Base-by-base conservation (phyloP, 306 rosid genomes). In the barrel medic (Medicago truncatula) region DNA sequence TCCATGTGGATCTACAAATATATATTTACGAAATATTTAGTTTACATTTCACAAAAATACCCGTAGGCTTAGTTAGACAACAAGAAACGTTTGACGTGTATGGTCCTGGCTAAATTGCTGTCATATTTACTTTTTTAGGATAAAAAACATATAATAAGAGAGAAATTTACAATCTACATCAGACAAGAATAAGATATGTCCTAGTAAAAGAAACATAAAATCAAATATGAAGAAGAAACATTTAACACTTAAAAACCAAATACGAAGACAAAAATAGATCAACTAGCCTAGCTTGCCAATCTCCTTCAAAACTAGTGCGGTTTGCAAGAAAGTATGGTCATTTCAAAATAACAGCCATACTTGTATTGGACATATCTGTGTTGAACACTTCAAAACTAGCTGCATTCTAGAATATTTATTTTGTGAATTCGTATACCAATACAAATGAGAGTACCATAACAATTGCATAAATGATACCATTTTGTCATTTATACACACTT, bases 1-100 rank as follows among this genome's bases (percentile, higher is more conserved):
- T 88, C 87, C 99, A 92, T 92, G 82, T 85, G 99, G 70, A 96
- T 88, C 99, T 96, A 78, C 66, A 78, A 82, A 75, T 78, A 70
- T 50, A 71, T 47, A 9, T 67, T 63, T 43, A 31, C 6, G 50
- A 70, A 50, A 64, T 16, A 68, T 43, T 82, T 47, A 86, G 71
- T 47, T 60, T 67, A 67, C 61, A 82, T n/a, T 64, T 47, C 73
- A 65, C 38, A 59, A 71, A 60, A 18, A 69, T 53, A 74, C 17
- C 47, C 72, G 60, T n/a, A 18, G 57, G 57, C 56, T 68, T 69
- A 31, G 69, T 69, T 78, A 67, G 80, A 60, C 41, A 78, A 52
- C 47, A 41, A 67, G 44, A 78, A 70, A 46, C n/a, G 16, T 56
- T 71, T 64, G 34, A 68, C 73, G 43, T 56, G 41, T 15, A 44